Evolutionary conservation across 768 basidiomycete species (phyloP).

Genomic region (Rhizopogon roseolus): DNA sequence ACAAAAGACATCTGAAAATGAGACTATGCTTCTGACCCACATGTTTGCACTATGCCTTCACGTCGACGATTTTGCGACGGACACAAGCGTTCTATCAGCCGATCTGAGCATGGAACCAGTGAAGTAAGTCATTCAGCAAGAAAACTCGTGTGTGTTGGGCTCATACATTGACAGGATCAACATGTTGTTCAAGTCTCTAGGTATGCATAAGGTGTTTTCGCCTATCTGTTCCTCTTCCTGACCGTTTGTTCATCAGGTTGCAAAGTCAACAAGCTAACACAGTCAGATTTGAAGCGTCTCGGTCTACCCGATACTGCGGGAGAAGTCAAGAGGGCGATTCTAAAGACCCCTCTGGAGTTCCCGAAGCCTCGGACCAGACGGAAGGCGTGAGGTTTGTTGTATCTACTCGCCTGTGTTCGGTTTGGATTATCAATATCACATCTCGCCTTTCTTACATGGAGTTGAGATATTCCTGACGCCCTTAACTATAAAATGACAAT

Average conservation of each 20-base stretch:
- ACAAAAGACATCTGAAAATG: constrained; percentile 60
- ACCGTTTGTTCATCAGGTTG: constrained; percentile 49
- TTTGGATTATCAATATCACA: background rate
- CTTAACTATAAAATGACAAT: too few species aligned
- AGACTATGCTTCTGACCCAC: constrained; percentile 70
- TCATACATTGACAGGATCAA: constrained; percentile 40
- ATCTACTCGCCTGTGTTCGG: background rate
- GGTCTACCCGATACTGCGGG: constrained; percentile 63
- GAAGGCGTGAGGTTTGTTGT: constrained; percentile 13
- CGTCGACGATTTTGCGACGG: constrained; percentile 72
- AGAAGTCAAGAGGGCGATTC: constrained; percentile 64
- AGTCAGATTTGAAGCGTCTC: constrained; percentile 62
- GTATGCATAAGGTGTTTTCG: constrained; percentile 27
- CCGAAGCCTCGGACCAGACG: constrained; percentile 53
- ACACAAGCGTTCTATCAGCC: constrained; percentile 60
- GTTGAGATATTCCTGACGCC: background rate
- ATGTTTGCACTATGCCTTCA: constrained; percentile 79
- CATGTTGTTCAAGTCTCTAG: constrained; percentile 71
- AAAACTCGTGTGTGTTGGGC: constrained; percentile 1
- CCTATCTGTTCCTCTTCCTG: background rate
- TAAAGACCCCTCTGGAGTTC: constrained; percentile 76
- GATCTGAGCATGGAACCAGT: constrained; percentile 65
- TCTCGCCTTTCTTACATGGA: background rate
- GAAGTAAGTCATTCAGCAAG: constrained; percentile 47
- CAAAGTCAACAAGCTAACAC: constrained; percentile 51